Base-by-base conservation (phyloP, 2,329 filamentous ascomycete genomes). In the Penicillium italicum region DNA sequence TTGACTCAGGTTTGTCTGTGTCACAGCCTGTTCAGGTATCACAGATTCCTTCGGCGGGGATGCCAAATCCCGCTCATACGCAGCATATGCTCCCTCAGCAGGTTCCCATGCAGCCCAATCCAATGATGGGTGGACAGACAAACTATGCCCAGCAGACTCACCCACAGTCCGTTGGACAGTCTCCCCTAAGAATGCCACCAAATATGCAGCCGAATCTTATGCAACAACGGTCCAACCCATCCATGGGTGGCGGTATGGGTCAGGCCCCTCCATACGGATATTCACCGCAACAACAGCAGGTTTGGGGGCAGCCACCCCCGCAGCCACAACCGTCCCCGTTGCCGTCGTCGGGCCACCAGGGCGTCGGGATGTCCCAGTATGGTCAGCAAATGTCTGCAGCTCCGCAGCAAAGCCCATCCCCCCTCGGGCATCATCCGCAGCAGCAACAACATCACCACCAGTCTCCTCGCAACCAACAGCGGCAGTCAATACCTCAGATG, bases 81-180 rank as follows among this genome's bases (percentile, higher is more conserved):
- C 69, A 72, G 51, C 66, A 66, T 18, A 67, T 75, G 51, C 61
- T 78, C 49, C 67, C 76, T 51, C 76, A 77, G 52, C 76, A 77
- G 61, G 60, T 70, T 45, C 68, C 53, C 4, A 44, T 55, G 53
- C 53, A 51, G 28, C 33, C 53, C 18, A 45, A 45, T n/a, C 33
- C 75, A 36, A 75, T 80, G 66, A 76, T 79, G 62, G 62, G 82
- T 73, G 63, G 83, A 77, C 80, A 80, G 59, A 80, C 65, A 59
- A 67, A 83, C 1, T 95, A 91, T 73, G 84, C 86, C 51, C 88
- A 87, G 67, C 82, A 89, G 51, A 79, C 86, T 48, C 86, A 89
- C 68, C 82, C 87, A 34, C 89, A 89, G 67, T 81, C 86, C 37
- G 85, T 91, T 69, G 82, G 82, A 30, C 88, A 90, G 69, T 87